Percentiles rank a stretch among this genome's conserved stretches.
These are phyloP conservation scores for Hymenoscyphus occultus DNA, from an alignment of 2,329 filamentous ascomycete genomes.

Conservation along the genomic window DNA sequence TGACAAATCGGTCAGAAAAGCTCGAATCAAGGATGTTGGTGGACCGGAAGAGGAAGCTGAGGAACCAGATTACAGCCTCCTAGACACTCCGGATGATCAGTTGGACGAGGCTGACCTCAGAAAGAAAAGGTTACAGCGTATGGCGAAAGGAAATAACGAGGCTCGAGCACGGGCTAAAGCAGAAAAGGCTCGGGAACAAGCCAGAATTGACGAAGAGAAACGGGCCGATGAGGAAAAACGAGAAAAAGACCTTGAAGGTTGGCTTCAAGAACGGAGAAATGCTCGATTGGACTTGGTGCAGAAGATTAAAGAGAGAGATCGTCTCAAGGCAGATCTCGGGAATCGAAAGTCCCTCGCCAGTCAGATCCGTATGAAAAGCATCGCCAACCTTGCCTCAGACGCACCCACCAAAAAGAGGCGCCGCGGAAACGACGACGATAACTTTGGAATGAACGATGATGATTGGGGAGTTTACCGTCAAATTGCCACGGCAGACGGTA, in stretches of 20 bases:
- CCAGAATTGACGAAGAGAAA: conserved; percentile 77
- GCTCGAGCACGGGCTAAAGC: conserved; percentile 90
- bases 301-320: conserved; percentile 89
- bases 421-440: conserved; percentile 87
- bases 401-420: conserved; percentile 79
- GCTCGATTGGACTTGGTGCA: conserved; percentile 69
- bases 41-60: conserved; percentile 73
- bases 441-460: conserved; percentile 94
- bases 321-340: conserved; percentile 88
- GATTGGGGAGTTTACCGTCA: conserved; percentile 97
- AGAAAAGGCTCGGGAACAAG: conserved; percentile 92
- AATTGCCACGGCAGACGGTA: conserved; percentile 78
- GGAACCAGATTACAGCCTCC: conserved; percentile 78
- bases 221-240: conserved; percentile 79
- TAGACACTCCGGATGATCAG: conserved; percentile 87
- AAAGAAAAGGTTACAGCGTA: conserved; percentile 85
- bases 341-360: conserved; percentile 96
- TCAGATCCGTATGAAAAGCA: conserved; percentile 97
- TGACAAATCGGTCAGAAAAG: conserved; percentile 84
- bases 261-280: conserved; percentile 78
- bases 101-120: conserved; percentile 89
- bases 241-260: conserved; percentile 78
- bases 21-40: conserved; percentile 89
- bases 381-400: conserved; percentile 93
- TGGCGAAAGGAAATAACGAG: conserved; percentile 94